These are phyloP conservation scores for Phytophthora macrochlamydospora DNA, from an alignment of 352 stramenopile genomes.

Conservation along the genomic window DNA sequence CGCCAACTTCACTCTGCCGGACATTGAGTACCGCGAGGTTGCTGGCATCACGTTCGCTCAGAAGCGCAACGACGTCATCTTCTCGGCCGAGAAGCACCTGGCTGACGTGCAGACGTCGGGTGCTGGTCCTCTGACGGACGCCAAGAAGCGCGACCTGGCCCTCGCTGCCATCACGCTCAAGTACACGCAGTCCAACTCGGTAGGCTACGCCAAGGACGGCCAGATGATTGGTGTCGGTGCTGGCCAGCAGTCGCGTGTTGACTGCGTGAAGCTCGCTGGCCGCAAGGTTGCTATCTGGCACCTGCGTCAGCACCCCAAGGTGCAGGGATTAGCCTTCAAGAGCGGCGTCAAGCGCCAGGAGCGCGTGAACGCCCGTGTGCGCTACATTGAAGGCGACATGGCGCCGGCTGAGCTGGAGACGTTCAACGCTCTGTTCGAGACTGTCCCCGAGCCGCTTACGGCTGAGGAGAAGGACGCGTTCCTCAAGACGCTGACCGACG, in stretches of 20 bases:
- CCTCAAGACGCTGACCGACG: conserved; percentile 86
- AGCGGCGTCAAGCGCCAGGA: conserved; percentile 98
- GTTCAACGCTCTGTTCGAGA: conserved; percentile 97
- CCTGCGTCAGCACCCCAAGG: conserved; percentile 98
- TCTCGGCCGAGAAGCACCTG: conserved; percentile 93
- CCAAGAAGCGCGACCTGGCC: conserved; percentile 96
- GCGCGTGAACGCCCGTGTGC: conserved; percentile 98
- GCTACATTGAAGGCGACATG: conserved; percentile 99
- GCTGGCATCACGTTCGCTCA: conserved; percentile 98
- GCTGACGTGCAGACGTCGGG: conserved; percentile 92
- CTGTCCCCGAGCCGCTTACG: conserved; percentile 93
- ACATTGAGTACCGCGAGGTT: conserved; percentile 98
- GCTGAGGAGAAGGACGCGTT: conserved; percentile 95
- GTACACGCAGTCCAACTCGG: conserved; percentile 99
- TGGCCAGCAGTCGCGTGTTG: conserved; percentile 98
- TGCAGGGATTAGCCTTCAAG: conserved; percentile 96
- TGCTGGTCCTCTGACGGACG: conserved; percentile 84
- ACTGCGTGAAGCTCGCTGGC: conserved; percentile 99
- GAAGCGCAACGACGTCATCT: conserved; percentile 97
- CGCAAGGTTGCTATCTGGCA: conserved; percentile 99
- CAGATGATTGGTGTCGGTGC: conserved; percentile 99
- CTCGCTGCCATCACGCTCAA: conserved; percentile 99
- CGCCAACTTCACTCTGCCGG: conserved; percentile 90
- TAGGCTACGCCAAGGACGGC: conserved; percentile 98
- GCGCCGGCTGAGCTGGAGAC: conserved; percentile 92